A percentile compares a stretch with the other conserved stretches of the same genome.
Conservation (phyloP, 495 filamentous ascomycete genomes). For the Penicillium mononematosum region DNA sequence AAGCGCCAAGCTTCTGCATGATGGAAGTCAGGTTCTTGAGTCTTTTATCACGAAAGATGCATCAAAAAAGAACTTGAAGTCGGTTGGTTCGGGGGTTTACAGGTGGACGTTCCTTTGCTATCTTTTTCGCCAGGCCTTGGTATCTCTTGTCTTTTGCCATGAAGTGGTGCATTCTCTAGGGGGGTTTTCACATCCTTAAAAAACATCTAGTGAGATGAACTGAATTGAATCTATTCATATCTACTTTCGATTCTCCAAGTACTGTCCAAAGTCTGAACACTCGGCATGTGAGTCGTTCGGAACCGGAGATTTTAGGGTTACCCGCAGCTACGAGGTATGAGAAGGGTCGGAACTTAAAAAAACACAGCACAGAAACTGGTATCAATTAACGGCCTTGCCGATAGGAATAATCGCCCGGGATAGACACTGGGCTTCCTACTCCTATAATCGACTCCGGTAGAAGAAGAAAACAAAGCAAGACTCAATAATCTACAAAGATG, state of each 20-base stretch:
- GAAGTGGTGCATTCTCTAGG: not conserved
- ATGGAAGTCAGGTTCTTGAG: not conserved
- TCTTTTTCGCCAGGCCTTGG: not conserved
- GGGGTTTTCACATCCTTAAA: not conserved
- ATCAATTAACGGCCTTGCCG: conserved; percentile 21
- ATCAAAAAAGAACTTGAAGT: not conserved
- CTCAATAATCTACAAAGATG: conserved; percentile 31
- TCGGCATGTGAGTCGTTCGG: not conserved
- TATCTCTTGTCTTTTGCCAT: not conserved
- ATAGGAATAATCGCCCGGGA: not conserved
- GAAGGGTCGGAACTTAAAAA: not conserved
- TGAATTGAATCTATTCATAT: not conserved
- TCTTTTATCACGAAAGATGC: not conserved
- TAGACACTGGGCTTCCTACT: not conserved
- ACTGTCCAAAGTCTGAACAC: not conserved
- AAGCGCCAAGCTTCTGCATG: not conserved
- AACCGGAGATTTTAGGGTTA: not conserved
- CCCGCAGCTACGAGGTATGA: not conserved
- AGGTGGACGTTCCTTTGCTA: not conserved
- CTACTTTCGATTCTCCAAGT: not conserved
- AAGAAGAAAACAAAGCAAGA: conserved; percentile 15
- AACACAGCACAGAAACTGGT: conserved; percentile 18
- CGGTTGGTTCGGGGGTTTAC: not conserved
- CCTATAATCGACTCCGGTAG: not conserved
- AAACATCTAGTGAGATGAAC: not conserved